A percentile compares a stretch with the other conserved stretches of the same genome.
These are phyloP conservation scores for Zelopaecilomyces penicillatus DNA, from an alignment of 2,329 filamentous ascomycete species.

Conservation along the genomic window DNA sequence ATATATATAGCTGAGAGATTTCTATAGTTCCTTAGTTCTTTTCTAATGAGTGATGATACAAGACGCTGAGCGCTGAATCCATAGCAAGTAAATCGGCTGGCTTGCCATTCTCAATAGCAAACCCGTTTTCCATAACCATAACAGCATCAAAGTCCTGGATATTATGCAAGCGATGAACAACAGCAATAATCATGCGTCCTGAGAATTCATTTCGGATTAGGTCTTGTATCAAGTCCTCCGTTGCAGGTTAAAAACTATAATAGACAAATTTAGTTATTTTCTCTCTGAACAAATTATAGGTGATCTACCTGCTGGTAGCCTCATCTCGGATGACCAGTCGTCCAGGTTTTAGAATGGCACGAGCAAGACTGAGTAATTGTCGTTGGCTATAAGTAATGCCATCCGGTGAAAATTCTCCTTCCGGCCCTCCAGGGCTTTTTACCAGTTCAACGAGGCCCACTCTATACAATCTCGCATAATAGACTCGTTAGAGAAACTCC, in stretches of 20 bases:
- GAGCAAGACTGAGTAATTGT: slow-evolving; percentile 2
- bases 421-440: neutral
- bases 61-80: too few species aligned
- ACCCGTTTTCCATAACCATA: too few species aligned
- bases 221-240: neutral
- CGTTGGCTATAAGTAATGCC: neutral
- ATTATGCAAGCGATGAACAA: neutral
- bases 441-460: neutral
- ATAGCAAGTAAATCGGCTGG: too few species aligned
- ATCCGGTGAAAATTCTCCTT: neutral
- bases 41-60: too few species aligned
- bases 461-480: neutral
- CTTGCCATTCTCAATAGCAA: too few species aligned
- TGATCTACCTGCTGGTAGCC: neutral
- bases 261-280: neutral
- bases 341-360: neutral
- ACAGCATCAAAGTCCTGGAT: too few species aligned
- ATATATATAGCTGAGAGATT: too few species aligned
- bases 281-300: neutral
- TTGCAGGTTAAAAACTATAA: neutral
- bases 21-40: too few species aligned
- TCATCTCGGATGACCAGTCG: neutral
- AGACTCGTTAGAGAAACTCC: neutral
- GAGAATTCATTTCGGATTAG: neutral
- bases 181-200: neutral